phyloP scores from a whole-genome alignment of 1,284 basidiomycete genomes.

The Ceratobasidium sp. region DNA sequence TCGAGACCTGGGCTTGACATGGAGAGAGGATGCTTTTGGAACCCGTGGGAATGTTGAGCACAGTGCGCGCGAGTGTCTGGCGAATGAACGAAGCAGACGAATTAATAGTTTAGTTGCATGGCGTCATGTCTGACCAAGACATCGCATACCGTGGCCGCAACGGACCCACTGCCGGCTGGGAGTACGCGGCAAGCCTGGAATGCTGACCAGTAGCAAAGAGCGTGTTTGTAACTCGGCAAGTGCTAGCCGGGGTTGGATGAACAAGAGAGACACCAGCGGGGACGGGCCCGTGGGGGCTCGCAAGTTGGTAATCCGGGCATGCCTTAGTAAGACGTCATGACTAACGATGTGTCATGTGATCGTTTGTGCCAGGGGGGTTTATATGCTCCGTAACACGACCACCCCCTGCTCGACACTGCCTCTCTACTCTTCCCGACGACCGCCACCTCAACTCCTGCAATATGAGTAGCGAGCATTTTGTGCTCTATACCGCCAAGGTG shows the following conservation, averaged over 20 bases:
- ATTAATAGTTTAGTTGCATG: neutral
- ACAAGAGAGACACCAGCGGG: neutral
- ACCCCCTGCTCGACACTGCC: neutral
- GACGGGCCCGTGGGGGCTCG: neutral
- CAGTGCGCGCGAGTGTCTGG: slow-evolving; percentile 10
- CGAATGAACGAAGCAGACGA: neutral
- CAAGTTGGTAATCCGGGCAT: neutral
- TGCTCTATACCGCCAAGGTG: slow-evolving; percentile 40
- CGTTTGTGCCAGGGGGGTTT: slow-evolving; percentile 5
- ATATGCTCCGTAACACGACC: slow-evolving; percentile 28
- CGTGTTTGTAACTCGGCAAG: slow-evolving; percentile 23
- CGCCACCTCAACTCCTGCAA: neutral
- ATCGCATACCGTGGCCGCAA: slow-evolving; percentile 7
- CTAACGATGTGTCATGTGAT: slow-evolving; percentile 18
- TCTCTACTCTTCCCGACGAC: slow-evolving; percentile 1
- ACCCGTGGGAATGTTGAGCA: slow-evolving; percentile 23
- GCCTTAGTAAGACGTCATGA: neutral
- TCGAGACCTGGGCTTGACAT: slow-evolving; percentile 16
- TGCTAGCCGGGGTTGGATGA: neutral
- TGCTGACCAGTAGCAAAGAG: neutral
- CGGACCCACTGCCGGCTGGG: neutral
- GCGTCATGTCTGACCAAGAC: slow-evolving; percentile 3
- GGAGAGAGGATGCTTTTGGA: neutral
- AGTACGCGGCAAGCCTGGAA: neutral
- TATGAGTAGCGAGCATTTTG: slow-evolving; percentile 30